phyloP scores from a whole-genome alignment of 805 yeast species.

The Phaffomyces antillensis region DNA sequence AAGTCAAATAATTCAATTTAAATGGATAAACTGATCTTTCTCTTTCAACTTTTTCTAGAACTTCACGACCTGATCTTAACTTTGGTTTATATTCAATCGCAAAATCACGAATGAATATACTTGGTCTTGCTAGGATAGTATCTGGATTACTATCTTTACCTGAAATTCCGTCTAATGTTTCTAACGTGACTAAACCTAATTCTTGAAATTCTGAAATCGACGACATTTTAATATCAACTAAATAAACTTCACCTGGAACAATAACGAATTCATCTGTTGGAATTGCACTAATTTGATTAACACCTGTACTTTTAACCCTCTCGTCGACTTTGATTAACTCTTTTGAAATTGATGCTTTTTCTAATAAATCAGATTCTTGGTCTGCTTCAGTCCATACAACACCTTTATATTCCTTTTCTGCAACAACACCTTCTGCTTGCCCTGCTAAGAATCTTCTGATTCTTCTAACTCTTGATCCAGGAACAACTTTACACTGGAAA shows the following conservation, averaged over 20 bases:
- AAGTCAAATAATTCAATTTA: conserved; percentile 68
- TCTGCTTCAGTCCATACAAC: conserved; percentile 82
- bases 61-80: conserved; percentile 63
- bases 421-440: conserved; percentile 87
- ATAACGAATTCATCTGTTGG: conserved; percentile 74
- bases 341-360: conserved; percentile 31
- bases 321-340: conserved; percentile 36
- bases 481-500: conserved; percentile 79
- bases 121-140: conserved; percentile 51
- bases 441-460: conserved; percentile 92
- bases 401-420: conserved; percentile 89
- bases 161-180: conserved; percentile 54
- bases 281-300: conserved; percentile 46
- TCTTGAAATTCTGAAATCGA: conserved; percentile 48
- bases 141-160: conserved; percentile 54
- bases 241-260: conserved; percentile 77
- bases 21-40: conserved; percentile 84
- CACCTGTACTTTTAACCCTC: conserved; percentile 27
- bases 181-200: conserved; percentile 62
- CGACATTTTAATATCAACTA: conserved; percentile 76
- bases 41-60: conserved; percentile 65
- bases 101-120: conserved; percentile 78
- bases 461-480: conserved; percentile 89
- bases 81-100: conserved; percentile 75
- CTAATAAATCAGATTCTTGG: conserved; percentile 57